Conservation (phyloP, 495 filamentous ascomycete species). For the Lepidopterella palustris region DNA sequence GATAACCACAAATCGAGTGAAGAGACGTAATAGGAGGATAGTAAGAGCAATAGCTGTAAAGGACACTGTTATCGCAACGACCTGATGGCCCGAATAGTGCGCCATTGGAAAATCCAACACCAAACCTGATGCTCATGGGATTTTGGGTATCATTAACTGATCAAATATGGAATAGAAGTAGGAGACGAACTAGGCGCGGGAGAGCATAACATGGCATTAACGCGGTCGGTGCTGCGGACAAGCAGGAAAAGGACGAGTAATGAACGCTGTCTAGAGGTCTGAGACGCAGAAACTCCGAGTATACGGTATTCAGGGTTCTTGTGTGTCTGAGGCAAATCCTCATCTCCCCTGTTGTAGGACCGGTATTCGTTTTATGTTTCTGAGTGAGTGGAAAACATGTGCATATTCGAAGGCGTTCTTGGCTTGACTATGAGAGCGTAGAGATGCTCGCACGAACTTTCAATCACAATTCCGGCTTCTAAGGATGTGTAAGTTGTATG, state of each 20-base stretch:
- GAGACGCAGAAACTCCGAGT: neutral
- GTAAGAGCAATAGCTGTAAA: slow-evolving; percentile 7
- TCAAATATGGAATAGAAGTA: neutral
- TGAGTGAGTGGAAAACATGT: neutral
- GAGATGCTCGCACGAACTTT: too few species aligned
- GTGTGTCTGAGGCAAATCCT: neutral
- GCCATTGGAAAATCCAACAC: neutral
- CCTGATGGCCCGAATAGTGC: neutral
- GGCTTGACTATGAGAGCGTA: too few species aligned
- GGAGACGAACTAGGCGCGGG: neutral
- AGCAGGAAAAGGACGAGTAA: neutral
- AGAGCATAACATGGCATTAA: neutral
- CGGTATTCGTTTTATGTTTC: neutral
- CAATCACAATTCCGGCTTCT: too few species aligned
- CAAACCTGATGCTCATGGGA: neutral
- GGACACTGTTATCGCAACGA: neutral
- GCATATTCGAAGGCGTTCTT: too few species aligned
- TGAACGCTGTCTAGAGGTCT: neutral
- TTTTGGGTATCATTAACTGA: neutral
- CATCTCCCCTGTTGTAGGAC: neutral
- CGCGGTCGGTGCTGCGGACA: neutral
- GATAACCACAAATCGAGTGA: slow-evolving; percentile 9
- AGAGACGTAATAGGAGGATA: slow-evolving; percentile 9
- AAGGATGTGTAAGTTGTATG: too few species aligned
- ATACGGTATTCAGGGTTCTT: neutral